Conservation (phyloP, 2,329 filamentous ascomycete genomes). For the Aureobasidium uvarum region DNA sequence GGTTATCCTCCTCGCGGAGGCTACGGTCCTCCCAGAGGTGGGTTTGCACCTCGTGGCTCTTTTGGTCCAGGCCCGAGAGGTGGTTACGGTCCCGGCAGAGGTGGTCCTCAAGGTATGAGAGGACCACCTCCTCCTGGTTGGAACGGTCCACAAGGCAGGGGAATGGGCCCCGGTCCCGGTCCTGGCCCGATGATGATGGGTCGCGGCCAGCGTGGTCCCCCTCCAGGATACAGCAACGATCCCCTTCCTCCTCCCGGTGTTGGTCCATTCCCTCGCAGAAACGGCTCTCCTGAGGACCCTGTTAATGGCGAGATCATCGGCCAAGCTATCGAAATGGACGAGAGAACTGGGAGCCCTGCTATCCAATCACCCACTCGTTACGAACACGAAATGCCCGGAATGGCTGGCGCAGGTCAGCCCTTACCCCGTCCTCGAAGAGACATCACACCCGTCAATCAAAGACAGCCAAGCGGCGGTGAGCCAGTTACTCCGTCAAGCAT, state of each 20-base stretch:
- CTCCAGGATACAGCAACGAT: slow-evolving; percentile 39
- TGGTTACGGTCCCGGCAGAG: slow-evolving; percentile 44
- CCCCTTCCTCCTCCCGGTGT: slow-evolving; percentile 31
- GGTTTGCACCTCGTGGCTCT: slow-evolving; percentile 54
- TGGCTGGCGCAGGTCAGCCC: slow-evolving; percentile 63
- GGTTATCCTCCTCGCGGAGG: slow-evolving; percentile 31
- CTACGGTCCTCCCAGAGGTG: slow-evolving; percentile 36
- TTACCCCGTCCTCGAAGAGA: slow-evolving; percentile 15
- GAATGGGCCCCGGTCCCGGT: slow-evolving; percentile 34
- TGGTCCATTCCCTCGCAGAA: slow-evolving; percentile 25
- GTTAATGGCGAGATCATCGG: slow-evolving; percentile 46
- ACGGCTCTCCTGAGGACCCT: slow-evolving; percentile 26
- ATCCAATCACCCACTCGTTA: slow-evolving; percentile 34
- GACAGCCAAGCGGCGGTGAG: slow-evolving; percentile 64
- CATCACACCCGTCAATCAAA: slow-evolving; percentile 60
- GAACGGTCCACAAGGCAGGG: slow-evolving; percentile 39
- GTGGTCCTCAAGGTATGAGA: slow-evolving; percentile 38
- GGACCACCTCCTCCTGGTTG: slow-evolving; percentile 38
- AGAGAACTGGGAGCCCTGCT: slow-evolving; percentile 56
- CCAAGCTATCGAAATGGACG: slow-evolving; percentile 78
- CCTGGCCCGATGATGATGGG: slow-evolving; percentile 44
- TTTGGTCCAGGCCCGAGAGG: slow-evolving; percentile 47
- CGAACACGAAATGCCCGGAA: slow-evolving; percentile 68
- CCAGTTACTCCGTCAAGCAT: slow-evolving; percentile 66
- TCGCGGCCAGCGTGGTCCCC: slow-evolving; percentile 44